Evolutionary conservation across 768 basidiomycete species (phyloP).

Genomic region (Cystoderma amianthinum): DNA sequence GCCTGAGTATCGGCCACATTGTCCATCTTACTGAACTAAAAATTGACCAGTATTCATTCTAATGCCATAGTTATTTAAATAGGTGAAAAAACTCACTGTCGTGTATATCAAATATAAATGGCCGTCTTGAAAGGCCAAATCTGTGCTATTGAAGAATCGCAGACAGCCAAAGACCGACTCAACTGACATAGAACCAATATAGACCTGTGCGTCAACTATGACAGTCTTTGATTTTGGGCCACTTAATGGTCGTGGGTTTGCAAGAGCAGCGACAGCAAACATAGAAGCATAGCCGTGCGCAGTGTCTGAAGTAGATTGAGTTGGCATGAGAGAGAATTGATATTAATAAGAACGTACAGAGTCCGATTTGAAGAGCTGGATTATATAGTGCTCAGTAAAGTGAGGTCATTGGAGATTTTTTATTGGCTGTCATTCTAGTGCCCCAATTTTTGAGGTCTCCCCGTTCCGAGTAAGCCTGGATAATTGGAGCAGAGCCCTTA

Average conservation of each 20-base stretch:
- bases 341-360: too few species aligned
- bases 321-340: too few species aligned
- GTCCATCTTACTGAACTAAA: background rate
- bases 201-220: background rate
- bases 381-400: too few species aligned
- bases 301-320: background rate
- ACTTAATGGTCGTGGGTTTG: background rate
- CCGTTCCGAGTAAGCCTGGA: too few species aligned
- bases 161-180: background rate
- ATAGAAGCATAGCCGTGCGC: background rate
- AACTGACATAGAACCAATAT: background rate
- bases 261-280: background rate
- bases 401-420: too few species aligned
- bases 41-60: background rate
- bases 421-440: too few species aligned
- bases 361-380: too few species aligned
- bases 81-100: conserved; percentile 1
- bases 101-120: background rate
- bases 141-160: background rate
- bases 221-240: background rate
- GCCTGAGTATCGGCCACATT: background rate
- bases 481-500: too few species aligned
- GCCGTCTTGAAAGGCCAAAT: background rate
- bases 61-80: background rate
- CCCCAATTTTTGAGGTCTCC: too few species aligned